These are phyloP conservation scores for Thuidium tamariscinum DNA, from an alignment of 225 moss, liverwort and hornwort genomes.

Conservation along the genomic window DNA sequence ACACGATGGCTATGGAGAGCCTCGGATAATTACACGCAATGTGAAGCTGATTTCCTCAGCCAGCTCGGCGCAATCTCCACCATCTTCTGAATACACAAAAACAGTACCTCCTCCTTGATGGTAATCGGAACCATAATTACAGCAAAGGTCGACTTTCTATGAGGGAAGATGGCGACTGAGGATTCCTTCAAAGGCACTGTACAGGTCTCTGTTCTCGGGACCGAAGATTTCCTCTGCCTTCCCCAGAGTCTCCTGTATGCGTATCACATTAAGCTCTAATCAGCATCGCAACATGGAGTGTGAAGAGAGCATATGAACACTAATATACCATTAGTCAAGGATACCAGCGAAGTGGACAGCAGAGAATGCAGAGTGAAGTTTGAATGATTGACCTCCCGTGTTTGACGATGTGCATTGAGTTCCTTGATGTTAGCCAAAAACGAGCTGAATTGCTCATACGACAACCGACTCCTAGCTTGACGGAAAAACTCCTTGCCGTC, in stretches of 20 bases:
- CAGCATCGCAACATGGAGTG: background rate
- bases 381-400: constrained; percentile 26
- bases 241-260: constrained; percentile 71
- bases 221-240: constrained; percentile 92
- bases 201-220: constrained; percentile 82
- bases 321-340: background rate
- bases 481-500: constrained; percentile 95
- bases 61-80: background rate
- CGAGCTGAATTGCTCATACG: constrained; percentile 48
- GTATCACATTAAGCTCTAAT: background rate
- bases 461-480: constrained; percentile 59
- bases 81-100: background rate
- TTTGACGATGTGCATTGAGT: constrained; percentile 52
- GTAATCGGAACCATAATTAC: background rate
- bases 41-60: background rate
- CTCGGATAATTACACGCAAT: constrained; percentile 19
- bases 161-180: constrained; percentile 85
- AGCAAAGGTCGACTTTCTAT: background rate
- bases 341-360: background rate
- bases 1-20: background rate
- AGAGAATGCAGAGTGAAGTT: background rate
- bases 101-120: background rate
- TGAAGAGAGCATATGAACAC: background rate
- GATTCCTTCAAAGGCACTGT: constrained; percentile 84
- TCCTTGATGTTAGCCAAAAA: constrained; percentile 52